Conservation (phyloP, 2,329 filamentous ascomycete species). For the Metarhizium album region DNA sequence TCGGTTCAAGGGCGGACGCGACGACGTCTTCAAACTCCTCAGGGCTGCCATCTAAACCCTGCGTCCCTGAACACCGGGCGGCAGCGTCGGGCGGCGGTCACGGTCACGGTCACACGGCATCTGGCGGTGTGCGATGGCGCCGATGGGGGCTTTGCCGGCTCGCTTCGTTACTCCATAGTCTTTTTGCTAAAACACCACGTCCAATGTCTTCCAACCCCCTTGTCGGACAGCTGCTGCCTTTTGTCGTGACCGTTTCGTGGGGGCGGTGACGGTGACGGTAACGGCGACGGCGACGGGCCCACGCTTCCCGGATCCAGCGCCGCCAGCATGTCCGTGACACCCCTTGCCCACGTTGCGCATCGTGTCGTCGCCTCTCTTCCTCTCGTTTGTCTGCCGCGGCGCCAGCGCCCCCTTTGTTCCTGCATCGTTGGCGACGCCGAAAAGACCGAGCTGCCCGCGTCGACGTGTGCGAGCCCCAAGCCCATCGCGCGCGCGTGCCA, state of each 20-base stretch:
- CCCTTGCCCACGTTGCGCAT: slow-evolving; percentile 3
- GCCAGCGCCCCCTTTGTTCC: background rate
- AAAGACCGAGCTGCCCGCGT: background rate
- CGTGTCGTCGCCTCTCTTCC: slow-evolving; percentile 1
- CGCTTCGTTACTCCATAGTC: too few relatives aligned
- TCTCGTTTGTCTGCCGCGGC: background rate
- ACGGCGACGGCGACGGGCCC: too few relatives aligned
- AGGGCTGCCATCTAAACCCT: slow-evolving; percentile 32
- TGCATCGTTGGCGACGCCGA: background rate
- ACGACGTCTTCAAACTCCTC: slow-evolving; percentile 35
- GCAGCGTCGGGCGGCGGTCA: too few relatives aligned
- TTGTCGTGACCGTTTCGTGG: background rate
- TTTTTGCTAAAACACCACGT: background rate
- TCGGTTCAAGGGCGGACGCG: slow-evolving; percentile 41
- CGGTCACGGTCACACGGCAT: too few relatives aligned
- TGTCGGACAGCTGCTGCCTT: background rate
- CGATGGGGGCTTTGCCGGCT: too few relatives aligned
- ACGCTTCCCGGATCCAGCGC: slow-evolving; percentile 1
- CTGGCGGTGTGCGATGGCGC: background rate
- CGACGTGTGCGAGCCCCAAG: background rate
- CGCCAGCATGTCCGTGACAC: slow-evolving; percentile 3
- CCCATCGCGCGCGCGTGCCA: too few relatives aligned
- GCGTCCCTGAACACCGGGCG: too few relatives aligned
- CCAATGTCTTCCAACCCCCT: background rate
- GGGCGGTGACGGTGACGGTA: background rate